Percentiles rank a stretch among this genome's conserved stretches.
These are phyloP conservation scores for Pichia sp. DNA, from an alignment of 1,139 yeast genomes.

Conservation along the genomic window DNA sequence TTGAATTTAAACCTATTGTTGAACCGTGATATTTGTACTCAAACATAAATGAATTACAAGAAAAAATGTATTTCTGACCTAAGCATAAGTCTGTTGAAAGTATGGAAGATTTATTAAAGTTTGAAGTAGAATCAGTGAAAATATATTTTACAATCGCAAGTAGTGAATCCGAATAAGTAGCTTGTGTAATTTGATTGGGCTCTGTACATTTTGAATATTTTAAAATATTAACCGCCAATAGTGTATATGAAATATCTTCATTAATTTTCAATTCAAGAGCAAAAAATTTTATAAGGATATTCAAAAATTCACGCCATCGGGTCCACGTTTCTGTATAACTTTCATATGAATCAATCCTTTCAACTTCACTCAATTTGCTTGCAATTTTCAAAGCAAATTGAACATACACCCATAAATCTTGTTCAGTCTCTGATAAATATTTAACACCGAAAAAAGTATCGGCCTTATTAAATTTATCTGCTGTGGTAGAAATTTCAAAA, in stretches of 20 bases:
- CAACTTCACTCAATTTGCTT: conserved; percentile 9
- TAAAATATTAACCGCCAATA: conserved; percentile 6
- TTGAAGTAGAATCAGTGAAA: conserved; percentile 1
- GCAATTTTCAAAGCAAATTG: conserved; percentile 15
- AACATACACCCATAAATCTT: conserved; percentile 16
- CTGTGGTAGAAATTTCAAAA: conserved; percentile 10
- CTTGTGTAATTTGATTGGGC: neutral
- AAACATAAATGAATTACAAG: conserved; percentile 5
- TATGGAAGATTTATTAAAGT: neutral
- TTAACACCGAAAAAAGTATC: conserved; percentile 8
- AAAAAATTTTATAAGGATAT: conserved; percentile 6
- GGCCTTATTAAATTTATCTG: conserved; percentile 5
- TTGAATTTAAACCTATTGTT: conserved; percentile 11
- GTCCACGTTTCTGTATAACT: conserved; percentile 9
- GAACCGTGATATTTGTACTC: conserved; percentile 8
- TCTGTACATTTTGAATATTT: neutral
- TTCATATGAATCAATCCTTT: conserved; percentile 9
- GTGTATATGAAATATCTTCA: neutral
- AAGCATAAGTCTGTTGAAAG: conserved; percentile 10
- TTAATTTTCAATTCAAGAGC: conserved; percentile 5
- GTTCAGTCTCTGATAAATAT: conserved; percentile 5
- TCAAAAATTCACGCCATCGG: conserved; percentile 15
- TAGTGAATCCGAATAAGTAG: conserved; percentile 4
- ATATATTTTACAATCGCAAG: neutral
- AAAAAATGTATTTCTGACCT: conserved; percentile 6